Evolutionary conservation across 2,329 filamentous ascomycete genomes (phyloP), one percentile per base, ranked within the genome.

Genomic region (Neofusicoccum ribis): DNA sequence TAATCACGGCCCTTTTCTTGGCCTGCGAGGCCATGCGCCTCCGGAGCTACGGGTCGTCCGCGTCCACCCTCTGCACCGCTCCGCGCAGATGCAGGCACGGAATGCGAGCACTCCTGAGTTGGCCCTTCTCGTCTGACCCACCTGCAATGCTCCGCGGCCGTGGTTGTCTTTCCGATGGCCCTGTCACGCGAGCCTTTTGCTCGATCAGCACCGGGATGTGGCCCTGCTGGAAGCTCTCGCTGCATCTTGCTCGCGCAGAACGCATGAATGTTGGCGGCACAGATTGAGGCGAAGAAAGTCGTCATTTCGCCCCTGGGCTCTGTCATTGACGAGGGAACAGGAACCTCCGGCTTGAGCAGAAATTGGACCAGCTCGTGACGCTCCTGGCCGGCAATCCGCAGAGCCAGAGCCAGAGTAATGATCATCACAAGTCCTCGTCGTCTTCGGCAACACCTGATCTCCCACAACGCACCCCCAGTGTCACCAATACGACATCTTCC

Each of bases 331-430:
- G 17, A n/a, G 12, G 56, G 31, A 15, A 23, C 17, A 65, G 63
- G 58, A 60, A 52, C 15, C 15, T 31, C 12, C 63, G 63, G 6
- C 47, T 65, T 14, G 63, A 65, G 15, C 54, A 65, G 31, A 65
- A 65, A 17, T 12, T 65, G 37, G 63, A 65, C 43, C 54, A 61
- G 14, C 56, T 65, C 23, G 63, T 65, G 23, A 52, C 54, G 46
- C 47, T 65, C 5, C 63, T 65, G 11, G 36, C 56, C 23, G 50
- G 37, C 52, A 49, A 58, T 14, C 63, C 51, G 31, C 50, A 37
- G n/a, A 31, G 39, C 39, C 61, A 63, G 11, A 41, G 23, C 5
- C 56, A 58, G 39, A 14, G 12, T 34, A 15, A 36, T 20, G 15
- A 36, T 17, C 23, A 20, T 4, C 17, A 36, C 47, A 20, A 27